A percentile compares a stretch with the other conserved stretches of the same genome.
phyloP scores from a whole-genome alignment of 306 rosid genomes.

The Amphicarpaea edgeworthii region DNA sequence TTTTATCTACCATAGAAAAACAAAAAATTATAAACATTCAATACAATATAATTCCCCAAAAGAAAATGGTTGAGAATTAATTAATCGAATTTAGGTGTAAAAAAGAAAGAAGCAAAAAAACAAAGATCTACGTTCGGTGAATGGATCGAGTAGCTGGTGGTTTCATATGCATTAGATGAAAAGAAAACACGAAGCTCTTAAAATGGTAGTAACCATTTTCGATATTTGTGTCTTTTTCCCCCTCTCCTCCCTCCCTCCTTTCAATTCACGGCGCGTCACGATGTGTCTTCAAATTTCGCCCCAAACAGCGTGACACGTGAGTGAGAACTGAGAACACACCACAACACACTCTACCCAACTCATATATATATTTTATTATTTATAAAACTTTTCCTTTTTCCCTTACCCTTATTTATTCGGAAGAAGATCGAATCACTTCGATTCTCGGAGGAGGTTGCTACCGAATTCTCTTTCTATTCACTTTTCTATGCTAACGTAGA shows the following conservation, averaged over 20 bases:
- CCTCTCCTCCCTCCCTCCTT: neutral
- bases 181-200: neutral
- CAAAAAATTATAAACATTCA: too few relatives aligned
- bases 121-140: neutral
- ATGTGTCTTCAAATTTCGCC: conserved; percentile 14
- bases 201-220: neutral
- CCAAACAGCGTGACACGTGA: conserved; percentile 8
- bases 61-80: neutral
- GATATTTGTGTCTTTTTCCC: neutral
- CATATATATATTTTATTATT: too few relatives aligned
- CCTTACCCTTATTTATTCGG: conserved; percentile 8
- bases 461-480: neutral
- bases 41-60: too few relatives aligned
- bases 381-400: neutral
- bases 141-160: conserved; percentile 2
- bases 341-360: neutral
- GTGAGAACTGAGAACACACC: too few relatives aligned
- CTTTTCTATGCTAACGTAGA: conserved; percentile 17
- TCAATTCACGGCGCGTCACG: conserved; percentile 11
- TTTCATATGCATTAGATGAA: neutral
- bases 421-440: conserved; percentile 1
- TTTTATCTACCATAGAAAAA: too few relatives aligned
- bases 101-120: neutral
- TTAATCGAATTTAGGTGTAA: neutral
- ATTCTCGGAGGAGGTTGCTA: neutral